Evolutionary conservation across 139 green algal genomes (phyloP).

Genomic region (Ostreobium quekettii): DNA sequence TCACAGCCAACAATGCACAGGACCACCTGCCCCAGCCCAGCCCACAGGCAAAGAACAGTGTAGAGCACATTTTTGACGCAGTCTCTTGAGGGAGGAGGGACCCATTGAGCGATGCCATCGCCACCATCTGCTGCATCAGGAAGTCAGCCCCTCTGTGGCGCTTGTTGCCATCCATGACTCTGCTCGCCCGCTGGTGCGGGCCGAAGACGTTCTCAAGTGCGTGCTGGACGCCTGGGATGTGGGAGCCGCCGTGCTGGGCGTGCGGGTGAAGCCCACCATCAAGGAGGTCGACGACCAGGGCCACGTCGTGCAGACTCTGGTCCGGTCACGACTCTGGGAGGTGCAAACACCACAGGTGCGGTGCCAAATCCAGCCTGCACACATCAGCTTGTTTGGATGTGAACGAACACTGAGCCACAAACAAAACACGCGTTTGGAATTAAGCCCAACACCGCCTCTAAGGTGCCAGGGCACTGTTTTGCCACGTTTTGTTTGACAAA

Average conservation of each 20-base stretch:
- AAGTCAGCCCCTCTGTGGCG: conserved; percentile 23
- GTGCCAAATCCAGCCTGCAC: background rate
- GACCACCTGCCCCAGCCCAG: no score
- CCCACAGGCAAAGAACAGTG: no score
- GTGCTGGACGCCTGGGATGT: conserved; percentile 24
- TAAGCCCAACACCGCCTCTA: no score
- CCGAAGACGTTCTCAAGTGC: conserved; percentile 47
- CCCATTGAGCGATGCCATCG: no score
- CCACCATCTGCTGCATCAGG: conserved; percentile 10
- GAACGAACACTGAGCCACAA: no score
- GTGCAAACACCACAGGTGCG: conserved; percentile 91
- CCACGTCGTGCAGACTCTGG: conserved; percentile 79
- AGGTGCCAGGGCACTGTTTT: no score
- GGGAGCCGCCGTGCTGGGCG: conserved; percentile 91
- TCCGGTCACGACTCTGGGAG: conserved; percentile 86
- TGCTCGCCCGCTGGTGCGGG: conserved; percentile 73
- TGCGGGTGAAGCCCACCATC: conserved; percentile 94
- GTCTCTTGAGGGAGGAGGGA: no score
- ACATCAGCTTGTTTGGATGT: no score
- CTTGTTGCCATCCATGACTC: conserved; percentile 94
- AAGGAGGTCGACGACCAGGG: conserved; percentile 71
- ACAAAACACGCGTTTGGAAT: no score
- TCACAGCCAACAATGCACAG: no score
- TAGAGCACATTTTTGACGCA: no score
- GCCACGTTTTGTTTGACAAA: no score